Evolutionary conservation across 495 filamentous ascomycete genomes (phyloP), one percentile per base, ranked within the genome.

Genomic region (Aspergillus saccharolyticus): DNA sequence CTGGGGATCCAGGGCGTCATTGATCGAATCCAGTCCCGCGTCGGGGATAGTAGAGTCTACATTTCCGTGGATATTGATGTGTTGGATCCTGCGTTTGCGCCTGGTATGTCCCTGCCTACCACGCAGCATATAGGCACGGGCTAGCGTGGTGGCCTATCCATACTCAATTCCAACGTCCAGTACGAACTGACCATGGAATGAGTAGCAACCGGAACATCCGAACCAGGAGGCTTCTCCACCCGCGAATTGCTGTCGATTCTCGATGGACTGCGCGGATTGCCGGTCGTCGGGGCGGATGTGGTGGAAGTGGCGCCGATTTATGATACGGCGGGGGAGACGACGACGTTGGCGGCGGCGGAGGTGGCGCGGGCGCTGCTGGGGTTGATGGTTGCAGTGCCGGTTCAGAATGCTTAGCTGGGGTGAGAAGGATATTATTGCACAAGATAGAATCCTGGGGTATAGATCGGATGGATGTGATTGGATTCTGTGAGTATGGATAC

Each of bases 231-330:
- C 8, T 80, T 77, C 70, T 79, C 74, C 2, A 80, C 76, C 4
- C 66, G 80, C 33, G 79, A 83, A 61, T 61, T 83, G 20, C 74
- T 80, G 33, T 58, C 70, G 17, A 78, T 83, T 24, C 53, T 83
- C 24, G 63, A 78, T 12, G 77, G 71, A 0, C 73, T 81, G 42
- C 74, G 75, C 33, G 70, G 66, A 0, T 52, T 80, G 45, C 76
- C 78, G 48, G 69, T 83, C 0, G 64, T 83, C 17, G 79, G 77
- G 4, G 80, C 75, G 1, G 80, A 83, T 67, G 72, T 80, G 20
- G 79, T 83, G 3, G 79, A 83, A 56, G 79, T 83, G 4, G 67
- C 73, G 19, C 80, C 79, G 3, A 72, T 73, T n/a, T 83, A 81
- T 58, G 80, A 82, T 65, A 69, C 69, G n/a, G 55, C 44, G 0